phyloP scores from a whole-genome alignment of 306 rosid species.

The Nissolia schottii region DNA sequence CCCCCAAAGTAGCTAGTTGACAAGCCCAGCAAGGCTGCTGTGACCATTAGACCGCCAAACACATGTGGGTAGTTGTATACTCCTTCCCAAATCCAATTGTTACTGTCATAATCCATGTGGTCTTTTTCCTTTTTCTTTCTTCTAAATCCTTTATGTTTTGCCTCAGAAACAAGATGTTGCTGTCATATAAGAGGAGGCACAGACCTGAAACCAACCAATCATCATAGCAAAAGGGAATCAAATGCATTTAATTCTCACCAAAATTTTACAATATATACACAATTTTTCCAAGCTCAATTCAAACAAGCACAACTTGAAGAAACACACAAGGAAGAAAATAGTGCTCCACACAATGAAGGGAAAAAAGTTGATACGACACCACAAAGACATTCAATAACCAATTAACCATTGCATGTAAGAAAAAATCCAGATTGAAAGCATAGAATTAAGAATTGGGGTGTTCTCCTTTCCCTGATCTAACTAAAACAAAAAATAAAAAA shows the following conservation, averaged over 20 bases:
- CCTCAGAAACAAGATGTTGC: conserved; percentile 16
- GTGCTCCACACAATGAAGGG: not conserved
- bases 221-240: conserved; percentile 2
- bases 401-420: conserved; percentile 17
- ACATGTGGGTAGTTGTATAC: conserved; percentile 69
- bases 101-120: conserved; percentile 70
- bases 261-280: not conserved
- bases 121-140: not conserved
- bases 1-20: conserved; percentile 88
- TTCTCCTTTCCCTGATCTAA: conserved; percentile 22
- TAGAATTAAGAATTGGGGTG: not conserved
- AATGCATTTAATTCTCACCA: not conserved
- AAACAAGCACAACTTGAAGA: not conserved
- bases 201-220: conserved; percentile 31
- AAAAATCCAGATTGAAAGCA: conserved; percentile 1
- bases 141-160: not conserved
- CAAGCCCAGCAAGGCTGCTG: conserved; percentile 91
- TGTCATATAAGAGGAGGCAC: conserved; percentile 62
- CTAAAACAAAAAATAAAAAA: not conserved
- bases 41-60: conserved; percentile 95
- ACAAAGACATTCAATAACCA: not conserved
- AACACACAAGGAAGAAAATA: not conserved
- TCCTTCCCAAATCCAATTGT: conserved; percentile 93
- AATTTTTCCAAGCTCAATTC: not conserved
- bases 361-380: not conserved